phyloP scores from a whole-genome alignment of 108 stramenopile species.

The Heterococcus sp. region DNA sequence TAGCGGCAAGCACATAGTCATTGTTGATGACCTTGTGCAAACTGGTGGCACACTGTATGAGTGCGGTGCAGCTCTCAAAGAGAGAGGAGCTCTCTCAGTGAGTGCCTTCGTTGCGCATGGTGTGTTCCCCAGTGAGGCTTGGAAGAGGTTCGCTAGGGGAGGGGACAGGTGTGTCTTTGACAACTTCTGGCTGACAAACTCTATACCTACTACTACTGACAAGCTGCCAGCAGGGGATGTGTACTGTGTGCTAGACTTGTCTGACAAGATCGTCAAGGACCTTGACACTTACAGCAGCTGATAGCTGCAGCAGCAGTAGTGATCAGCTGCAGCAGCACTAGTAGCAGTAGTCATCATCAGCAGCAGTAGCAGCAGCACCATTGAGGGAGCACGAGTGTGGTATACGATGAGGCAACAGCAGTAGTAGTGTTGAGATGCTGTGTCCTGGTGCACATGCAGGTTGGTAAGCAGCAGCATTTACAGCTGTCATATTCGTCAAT shows the following conservation, averaged over 20 bases:
- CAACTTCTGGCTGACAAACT: constrained; percentile 78
- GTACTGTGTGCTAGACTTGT: constrained; percentile 73
- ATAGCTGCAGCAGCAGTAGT: no score
- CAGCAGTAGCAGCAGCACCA: no score
- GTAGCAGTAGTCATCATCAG: no score
- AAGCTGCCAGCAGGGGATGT: constrained; percentile 67
- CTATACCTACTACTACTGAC: constrained; percentile 72
- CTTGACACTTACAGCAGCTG: constrained; percentile 52
- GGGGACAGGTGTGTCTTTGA: constrained; percentile 77
- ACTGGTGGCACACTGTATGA: constrained; percentile 89
- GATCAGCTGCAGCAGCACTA: no score
- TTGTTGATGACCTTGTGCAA: constrained; percentile 83
- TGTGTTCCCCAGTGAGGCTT: constrained; percentile 75
- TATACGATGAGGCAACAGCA: no score
- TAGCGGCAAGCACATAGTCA: constrained; percentile 59
- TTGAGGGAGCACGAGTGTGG: no score
- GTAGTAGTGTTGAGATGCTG: no score
- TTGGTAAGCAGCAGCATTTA: no score
- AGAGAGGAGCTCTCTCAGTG: constrained; percentile 69
- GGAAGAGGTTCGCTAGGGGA: constrained; percentile 69
- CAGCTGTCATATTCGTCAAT: no score
- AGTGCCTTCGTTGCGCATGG: constrained; percentile 75
- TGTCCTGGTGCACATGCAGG: no score
- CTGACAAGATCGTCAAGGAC: constrained; percentile 69
- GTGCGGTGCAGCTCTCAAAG: constrained; percentile 67